These are phyloP conservation scores for Saturnispora saitoi DNA, from an alignment of 805 yeast genomes.

Conservation along the genomic window DNA sequence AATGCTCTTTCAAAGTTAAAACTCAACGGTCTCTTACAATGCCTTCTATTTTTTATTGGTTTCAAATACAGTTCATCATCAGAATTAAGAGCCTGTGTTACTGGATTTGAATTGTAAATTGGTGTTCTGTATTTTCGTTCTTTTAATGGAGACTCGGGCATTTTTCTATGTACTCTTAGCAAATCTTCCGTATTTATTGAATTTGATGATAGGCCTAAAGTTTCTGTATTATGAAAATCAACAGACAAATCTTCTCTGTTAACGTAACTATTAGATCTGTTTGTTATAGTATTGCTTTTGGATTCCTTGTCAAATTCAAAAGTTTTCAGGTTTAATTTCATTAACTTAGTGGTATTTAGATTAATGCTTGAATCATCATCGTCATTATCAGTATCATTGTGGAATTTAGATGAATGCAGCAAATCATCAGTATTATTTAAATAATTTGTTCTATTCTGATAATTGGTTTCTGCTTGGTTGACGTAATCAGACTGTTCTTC, in stretches of 20 bases:
- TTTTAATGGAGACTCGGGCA: background rate
- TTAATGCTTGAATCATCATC: background rate
- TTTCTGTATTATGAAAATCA: background rate
- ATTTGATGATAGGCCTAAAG: background rate
- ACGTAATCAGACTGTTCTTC: background rate
- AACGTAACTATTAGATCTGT: background rate
- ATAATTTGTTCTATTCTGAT: background rate
- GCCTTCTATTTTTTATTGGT: background rate
- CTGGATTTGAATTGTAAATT: slow-evolving; percentile 9
- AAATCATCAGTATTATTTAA: background rate
- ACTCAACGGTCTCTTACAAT: background rate
- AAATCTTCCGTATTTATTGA: background rate
- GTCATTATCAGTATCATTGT: background rate
- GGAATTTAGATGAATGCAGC: background rate
- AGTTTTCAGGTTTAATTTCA: slow-evolving; percentile 5
- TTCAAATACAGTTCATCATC: slow-evolving; percentile 6
- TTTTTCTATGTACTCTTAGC: background rate
- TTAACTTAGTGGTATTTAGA: slow-evolving; percentile 4
- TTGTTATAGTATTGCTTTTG: background rate
- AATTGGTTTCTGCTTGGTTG: background rate
- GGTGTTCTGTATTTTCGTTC: background rate
- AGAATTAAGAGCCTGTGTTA: background rate
- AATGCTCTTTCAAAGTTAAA: background rate
- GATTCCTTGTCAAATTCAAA: slow-evolving; percentile 1
- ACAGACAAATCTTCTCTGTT: background rate